These are phyloP conservation scores for Linderniella brevidens DNA, from an alignment of 257 asterid species.

Conservation along the genomic window DNA sequence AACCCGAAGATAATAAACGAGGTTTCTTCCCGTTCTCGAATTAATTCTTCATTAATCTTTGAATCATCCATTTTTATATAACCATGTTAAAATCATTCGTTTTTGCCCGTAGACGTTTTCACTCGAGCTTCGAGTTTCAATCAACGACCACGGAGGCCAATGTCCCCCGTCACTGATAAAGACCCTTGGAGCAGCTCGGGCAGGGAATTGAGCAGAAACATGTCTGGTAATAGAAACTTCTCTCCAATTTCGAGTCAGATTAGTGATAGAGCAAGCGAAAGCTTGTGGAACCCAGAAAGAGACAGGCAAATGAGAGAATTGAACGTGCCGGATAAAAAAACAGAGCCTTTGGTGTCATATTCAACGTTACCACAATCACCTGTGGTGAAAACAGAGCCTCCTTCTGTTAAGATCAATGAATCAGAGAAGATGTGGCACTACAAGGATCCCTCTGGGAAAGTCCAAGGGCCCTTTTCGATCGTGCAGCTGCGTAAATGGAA, in stretches of 20 bases:
- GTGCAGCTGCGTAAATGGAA: conserved; percentile 90
- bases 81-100: too few relatives aligned
- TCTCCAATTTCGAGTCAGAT: conserved; percentile 22
- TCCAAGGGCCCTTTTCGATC: conserved; percentile 89
- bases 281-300: conserved; percentile 39
- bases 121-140: too few relatives aligned
- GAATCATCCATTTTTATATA: too few relatives aligned
- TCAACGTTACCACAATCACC: conserved; percentile 26
- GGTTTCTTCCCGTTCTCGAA: conserved; percentile 22
- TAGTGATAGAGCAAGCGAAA: conserved; percentile 34
- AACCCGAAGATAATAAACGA: conserved; percentile 49
- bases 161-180: conserved; percentile 52
- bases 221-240: conserved; percentile 18
- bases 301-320: conserved; percentile 27
- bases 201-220: conserved; percentile 36
- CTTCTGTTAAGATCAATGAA: conserved; percentile 49
- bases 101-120: too few relatives aligned
- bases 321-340: conserved; percentile 15
- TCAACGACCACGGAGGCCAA: conserved; percentile 26
- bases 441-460: conserved; percentile 86
- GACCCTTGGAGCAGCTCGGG: conserved; percentile 31
- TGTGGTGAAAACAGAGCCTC: conserved; percentile 24
- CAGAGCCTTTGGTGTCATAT: conserved; percentile 23
- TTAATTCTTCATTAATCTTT: background rate
- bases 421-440: conserved; percentile 84